Evolutionary conservation across 257 asterid species (phyloP).

Genomic region (Penstemon davidsonii): DNA sequence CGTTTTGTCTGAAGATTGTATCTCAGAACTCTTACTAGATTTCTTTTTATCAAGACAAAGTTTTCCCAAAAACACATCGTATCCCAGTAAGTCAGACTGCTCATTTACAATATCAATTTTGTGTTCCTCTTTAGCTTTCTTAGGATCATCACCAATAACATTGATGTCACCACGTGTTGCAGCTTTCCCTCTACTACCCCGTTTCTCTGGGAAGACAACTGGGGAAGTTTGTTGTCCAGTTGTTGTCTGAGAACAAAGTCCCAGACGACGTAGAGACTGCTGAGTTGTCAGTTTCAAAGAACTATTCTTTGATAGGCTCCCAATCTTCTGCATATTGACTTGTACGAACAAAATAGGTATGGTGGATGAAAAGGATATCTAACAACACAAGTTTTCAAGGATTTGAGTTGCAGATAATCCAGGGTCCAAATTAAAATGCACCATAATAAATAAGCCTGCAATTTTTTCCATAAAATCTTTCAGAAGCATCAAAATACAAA

Average conservation of each 20-base stretch:
- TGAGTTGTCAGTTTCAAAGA: constrained; percentile 73
- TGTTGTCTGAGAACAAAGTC: constrained; percentile 79
- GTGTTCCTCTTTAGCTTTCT: constrained; percentile 65
- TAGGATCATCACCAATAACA: constrained; percentile 45
- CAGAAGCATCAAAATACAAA: not conserved
- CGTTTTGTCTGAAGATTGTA: constrained; percentile 52
- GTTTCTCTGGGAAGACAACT: constrained; percentile 85
- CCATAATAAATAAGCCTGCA: constrained; percentile 36
- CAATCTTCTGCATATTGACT: constrained; percentile 71
- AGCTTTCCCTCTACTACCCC: constrained; percentile 64
- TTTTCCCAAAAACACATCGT: constrained; percentile 77
- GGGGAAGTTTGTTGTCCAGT: constrained; percentile 89
- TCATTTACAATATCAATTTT: constrained; percentile 92
- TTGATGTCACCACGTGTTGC: constrained; percentile 39
- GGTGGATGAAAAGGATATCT: constrained; percentile 17
- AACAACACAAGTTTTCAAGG: constrained; percentile 20
- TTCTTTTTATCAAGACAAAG: constrained; percentile 63
- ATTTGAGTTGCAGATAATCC: constrained; percentile 21
- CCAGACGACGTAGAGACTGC: constrained; percentile 89
- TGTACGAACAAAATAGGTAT: constrained; percentile 15
- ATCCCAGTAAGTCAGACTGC: constrained; percentile 84
- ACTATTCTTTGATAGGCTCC: constrained; percentile 63
- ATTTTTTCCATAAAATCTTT: not conserved
- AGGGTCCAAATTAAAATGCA: constrained; percentile 17
- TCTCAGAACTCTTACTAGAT: constrained; percentile 46